Evolutionary conservation across 495 filamentous ascomycete species (phyloP).

Genomic region (Hyaloscypha variabilis): DNA sequence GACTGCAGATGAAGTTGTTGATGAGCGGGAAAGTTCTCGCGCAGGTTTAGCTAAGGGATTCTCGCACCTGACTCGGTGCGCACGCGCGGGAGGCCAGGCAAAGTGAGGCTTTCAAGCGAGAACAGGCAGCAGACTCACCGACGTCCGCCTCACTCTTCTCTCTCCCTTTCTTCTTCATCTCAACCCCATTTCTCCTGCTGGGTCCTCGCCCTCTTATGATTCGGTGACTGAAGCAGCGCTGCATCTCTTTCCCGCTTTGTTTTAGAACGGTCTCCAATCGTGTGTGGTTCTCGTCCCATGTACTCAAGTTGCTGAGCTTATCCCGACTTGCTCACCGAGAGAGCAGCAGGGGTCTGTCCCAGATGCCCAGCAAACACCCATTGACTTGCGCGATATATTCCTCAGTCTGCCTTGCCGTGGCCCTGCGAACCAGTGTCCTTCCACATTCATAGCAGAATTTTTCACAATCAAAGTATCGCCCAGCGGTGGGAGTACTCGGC

Average conservation of each 20-base stretch:
- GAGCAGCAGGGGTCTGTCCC: neutral
- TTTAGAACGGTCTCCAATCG: constrained; percentile 3
- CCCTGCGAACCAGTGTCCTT: constrained; percentile 17
- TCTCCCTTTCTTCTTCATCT: constrained; percentile 22
- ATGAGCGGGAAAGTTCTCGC: neutral
- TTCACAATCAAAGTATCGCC: constrained; percentile 20
- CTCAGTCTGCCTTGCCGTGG: constrained; percentile 18
- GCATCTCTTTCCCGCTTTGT: constrained; percentile 4
- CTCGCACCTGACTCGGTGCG: neutral
- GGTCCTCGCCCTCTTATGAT: constrained; percentile 5
- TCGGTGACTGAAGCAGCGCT: constrained; percentile 17
- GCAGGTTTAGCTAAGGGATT: neutral
- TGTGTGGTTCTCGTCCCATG: neutral
- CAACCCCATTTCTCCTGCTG: constrained; percentile 4
- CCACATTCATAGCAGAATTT: neutral
- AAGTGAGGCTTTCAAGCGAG: neutral
- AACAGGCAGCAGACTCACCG: neutral
- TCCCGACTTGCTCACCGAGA: constrained; percentile 16
- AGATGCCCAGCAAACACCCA: neutral
- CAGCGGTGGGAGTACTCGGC: constrained; percentile 5
- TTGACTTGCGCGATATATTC: neutral
- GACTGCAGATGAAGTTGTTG: neutral
- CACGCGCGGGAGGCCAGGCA: neutral
- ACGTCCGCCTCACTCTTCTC: constrained; percentile 36
- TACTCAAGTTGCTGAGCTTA: constrained; percentile 5